These are phyloP conservation scores for Boletus tylopilopsis DNA, from an alignment of 768 basidiomycete genomes.

Conservation along the genomic window DNA sequence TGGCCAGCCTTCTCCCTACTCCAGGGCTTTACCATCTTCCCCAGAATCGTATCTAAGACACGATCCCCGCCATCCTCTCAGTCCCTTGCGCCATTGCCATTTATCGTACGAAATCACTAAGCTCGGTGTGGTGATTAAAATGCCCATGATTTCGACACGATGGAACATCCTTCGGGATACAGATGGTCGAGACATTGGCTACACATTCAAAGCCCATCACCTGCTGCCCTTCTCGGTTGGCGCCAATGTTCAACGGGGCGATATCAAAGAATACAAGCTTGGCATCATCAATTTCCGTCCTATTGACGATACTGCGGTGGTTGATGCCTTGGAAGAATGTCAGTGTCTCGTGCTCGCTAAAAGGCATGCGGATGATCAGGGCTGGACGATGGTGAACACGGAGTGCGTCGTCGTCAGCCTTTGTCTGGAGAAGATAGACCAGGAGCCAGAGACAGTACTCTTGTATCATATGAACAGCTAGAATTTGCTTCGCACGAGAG, in stretches of 20 bases:
- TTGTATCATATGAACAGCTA: constrained; percentile 1
- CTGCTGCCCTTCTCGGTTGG: constrained; percentile 7
- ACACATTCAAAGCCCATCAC: constrained; percentile 1
- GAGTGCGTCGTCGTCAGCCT: constrained; percentile 13
- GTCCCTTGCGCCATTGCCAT: constrained; percentile 1
- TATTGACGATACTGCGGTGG: background rate
- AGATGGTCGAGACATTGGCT: constrained; percentile 9
- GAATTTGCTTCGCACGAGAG: too few species aligned
- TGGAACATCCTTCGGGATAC: constrained; percentile 9
- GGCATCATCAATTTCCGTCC: constrained; percentile 10
- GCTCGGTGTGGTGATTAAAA: constrained; percentile 8
- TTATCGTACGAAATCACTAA: constrained; percentile 12
- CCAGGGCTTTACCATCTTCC: constrained; percentile 9
- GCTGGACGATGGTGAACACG: constrained; percentile 15
- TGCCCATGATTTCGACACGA: constrained; percentile 5
- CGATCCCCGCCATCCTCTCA: background rate
- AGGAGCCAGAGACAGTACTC: background rate
- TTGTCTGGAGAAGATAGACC: constrained; percentile 1
- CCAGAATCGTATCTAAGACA: constrained; percentile 6
- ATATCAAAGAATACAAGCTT: constrained; percentile 4
- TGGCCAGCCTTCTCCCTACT: constrained; percentile 13
- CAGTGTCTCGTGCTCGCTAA: constrained; percentile 10
- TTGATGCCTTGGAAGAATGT: constrained; percentile 1
- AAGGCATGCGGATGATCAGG: constrained; percentile 4
- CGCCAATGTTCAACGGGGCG: background rate